phyloP scores from a whole-genome alignment of 176 grass and related monocot species.

The Poa pratensis region DNA sequence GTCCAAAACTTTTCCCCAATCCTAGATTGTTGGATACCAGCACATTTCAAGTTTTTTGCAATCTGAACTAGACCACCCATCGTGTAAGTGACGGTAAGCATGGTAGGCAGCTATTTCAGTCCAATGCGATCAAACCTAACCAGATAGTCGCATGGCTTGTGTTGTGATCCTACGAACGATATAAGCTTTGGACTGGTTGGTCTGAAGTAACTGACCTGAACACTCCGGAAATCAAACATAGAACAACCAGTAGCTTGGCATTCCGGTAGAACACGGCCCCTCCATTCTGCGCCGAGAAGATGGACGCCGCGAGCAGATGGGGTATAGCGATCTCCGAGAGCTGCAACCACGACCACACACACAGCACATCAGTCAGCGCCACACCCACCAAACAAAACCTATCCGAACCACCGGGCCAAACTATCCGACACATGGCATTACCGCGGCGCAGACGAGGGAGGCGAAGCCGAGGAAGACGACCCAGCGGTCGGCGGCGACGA shows the following conservation, averaged over 20 bases:
- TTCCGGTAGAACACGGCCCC: constrained; percentile 76
- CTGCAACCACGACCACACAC: constrained; percentile 50
- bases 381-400: constrained; percentile 34
- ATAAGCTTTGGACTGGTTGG: no score
- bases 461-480: constrained; percentile 78
- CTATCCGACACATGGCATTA: constrained; percentile 34
- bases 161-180: no score
- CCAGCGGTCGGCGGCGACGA: constrained; percentile 71
- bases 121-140: no score
- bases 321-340: constrained; percentile 92
- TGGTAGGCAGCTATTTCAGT: neutral
- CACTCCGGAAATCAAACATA: constrained; percentile 89
- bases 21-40: neutral
- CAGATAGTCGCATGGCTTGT: no score
- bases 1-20: neutral
- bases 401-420: constrained; percentile 7
- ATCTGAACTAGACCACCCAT: neutral
- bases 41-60: neutral
- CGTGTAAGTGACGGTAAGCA: neutral
- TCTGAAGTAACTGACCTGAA: constrained; percentile 62
- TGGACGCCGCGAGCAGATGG: constrained; percentile 89
- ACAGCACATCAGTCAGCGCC: neutral
- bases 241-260: constrained; percentile 76
- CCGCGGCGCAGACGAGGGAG: constrained; percentile 78
- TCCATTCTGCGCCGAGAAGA: constrained; percentile 90